Evolutionary conservation across 345 rosid species (phyloP).

Genomic region (Raphanus raphanistrum): DNA sequence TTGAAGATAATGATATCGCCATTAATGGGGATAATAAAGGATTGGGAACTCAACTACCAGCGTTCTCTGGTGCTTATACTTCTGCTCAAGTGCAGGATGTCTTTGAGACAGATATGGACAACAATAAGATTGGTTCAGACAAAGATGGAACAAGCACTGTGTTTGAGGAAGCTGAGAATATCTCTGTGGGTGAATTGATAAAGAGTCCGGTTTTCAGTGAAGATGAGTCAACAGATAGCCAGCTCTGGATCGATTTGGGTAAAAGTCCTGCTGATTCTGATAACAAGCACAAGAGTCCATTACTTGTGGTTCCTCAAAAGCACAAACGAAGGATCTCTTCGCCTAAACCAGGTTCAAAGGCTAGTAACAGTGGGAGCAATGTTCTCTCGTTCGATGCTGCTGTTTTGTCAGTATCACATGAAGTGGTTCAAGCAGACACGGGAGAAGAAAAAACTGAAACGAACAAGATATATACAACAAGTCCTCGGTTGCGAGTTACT

Average conservation of each 20-base stretch:
- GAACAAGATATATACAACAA: background rate
- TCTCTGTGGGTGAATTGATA: background rate
- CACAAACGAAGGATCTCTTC: background rate
- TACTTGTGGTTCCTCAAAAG: background rate
- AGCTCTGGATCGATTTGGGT: background rate
- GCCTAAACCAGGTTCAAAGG: background rate
- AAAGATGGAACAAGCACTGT: constrained; percentile 2
- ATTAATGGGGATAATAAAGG: background rate
- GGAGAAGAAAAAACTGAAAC: background rate
- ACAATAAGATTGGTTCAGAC: background rate
- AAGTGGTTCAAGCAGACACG: background rate
- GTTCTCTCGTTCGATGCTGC: background rate
- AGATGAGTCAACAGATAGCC: background rate
- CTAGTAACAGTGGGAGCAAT: background rate
- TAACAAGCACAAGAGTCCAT: background rate
- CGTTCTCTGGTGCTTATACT: background rate
- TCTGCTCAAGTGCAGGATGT: background rate
- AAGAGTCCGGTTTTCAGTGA: background rate
- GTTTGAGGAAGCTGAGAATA: background rate
- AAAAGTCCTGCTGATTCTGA: background rate
- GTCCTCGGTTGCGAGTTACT: background rate
- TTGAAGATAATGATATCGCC: background rate
- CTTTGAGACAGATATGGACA: background rate
- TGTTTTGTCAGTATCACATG: constrained; percentile 1
- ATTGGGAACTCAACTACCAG: background rate